Evolutionary conservation across 495 filamentous ascomycete species (phyloP).

Genomic region (Friedmanniomyces endolithicus): DNA sequence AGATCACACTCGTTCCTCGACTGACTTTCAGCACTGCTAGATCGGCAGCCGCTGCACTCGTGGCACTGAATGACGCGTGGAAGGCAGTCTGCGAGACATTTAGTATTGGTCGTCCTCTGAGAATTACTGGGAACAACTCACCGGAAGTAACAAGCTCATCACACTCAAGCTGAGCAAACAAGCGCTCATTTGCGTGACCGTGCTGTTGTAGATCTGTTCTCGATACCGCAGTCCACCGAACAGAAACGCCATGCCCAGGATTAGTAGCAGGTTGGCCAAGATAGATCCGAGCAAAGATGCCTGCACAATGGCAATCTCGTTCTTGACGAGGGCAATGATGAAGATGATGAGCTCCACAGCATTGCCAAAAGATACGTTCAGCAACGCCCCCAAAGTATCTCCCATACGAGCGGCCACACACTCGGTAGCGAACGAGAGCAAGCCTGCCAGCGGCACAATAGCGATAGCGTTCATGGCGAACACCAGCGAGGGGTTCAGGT

Average conservation of each 20-base stretch:
- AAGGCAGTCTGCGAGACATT: slow-evolving; percentile 54
- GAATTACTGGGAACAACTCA: slow-evolving; percentile 24
- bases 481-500: slow-evolving; percentile 36
- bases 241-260: slow-evolving; percentile 82
- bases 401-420: slow-evolving; percentile 63
- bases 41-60: slow-evolving; percentile 42
- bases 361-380: slow-evolving; percentile 84
- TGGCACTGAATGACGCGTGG: slow-evolving; percentile 67
- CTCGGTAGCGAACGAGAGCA: slow-evolving; percentile 73
- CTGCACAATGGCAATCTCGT: slow-evolving; percentile 82
- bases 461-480: slow-evolving; percentile 77
- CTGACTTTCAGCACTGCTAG: slow-evolving; percentile 64
- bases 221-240: slow-evolving; percentile 75
- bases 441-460: slow-evolving; percentile 69
- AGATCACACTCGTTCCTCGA: slow-evolving; percentile 79
- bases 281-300: slow-evolving; percentile 81
- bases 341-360: slow-evolving; percentile 86
- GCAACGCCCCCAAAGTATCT: slow-evolving; percentile 66
- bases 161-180: slow-evolving; percentile 82
- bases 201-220: slow-evolving; percentile 92
- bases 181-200: slow-evolving; percentile 89
- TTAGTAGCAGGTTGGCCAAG: slow-evolving; percentile 73
- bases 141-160: slow-evolving; percentile 67
- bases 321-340: slow-evolving; percentile 57
- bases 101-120: neutral